These are phyloP conservation scores for Avicennia marina DNA, from an alignment of 257 asterid genomes.

Conservation along the genomic window DNA sequence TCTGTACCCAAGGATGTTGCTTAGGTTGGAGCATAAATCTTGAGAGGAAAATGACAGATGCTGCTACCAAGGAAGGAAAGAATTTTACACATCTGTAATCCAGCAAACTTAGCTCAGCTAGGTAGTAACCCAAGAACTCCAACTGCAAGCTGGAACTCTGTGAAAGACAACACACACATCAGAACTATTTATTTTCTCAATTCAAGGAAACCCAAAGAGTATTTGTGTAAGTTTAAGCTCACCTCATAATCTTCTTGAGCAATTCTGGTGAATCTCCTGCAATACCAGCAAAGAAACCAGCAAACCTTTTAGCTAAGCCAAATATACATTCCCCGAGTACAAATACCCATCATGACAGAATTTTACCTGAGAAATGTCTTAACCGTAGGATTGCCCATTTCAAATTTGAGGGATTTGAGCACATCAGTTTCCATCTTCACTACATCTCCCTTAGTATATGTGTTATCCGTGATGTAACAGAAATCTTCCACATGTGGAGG, in stretches of 20 bases:
- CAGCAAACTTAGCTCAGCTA: constrained; percentile 72
- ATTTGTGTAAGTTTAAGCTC: no score
- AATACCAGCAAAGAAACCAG: no score
- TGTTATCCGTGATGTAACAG: constrained; percentile 69
- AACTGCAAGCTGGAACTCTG: constrained; percentile 46
- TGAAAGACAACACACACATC: no score
- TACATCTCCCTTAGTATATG: constrained; percentile 49
- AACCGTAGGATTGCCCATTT: constrained; percentile 77
- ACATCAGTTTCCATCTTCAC: constrained; percentile 83
- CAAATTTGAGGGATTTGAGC: constrained; percentile 63
- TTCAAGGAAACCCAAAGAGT: no score
- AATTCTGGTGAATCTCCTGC: constrained; percentile 46
- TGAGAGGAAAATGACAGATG: constrained; percentile 62
- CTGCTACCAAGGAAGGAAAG: constrained; percentile 78
- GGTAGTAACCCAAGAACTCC: constrained; percentile 71
- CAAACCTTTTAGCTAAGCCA: no score
- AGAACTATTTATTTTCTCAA: no score
- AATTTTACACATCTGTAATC: constrained; percentile 68
- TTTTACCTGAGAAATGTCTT: constrained; percentile 77
- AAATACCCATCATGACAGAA: no score
- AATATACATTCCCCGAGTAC: no score
- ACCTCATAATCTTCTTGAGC: constrained; percentile 68
- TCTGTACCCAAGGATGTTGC: constrained; percentile 65
- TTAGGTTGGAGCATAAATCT: constrained; percentile 57
- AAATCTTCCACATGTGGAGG: constrained; percentile 77